A percentile compares a stretch with the other conserved stretches of the same genome.
phyloP scores from a whole-genome alignment of 306 rosid species.

The Amphicarpaea edgeworthii region DNA sequence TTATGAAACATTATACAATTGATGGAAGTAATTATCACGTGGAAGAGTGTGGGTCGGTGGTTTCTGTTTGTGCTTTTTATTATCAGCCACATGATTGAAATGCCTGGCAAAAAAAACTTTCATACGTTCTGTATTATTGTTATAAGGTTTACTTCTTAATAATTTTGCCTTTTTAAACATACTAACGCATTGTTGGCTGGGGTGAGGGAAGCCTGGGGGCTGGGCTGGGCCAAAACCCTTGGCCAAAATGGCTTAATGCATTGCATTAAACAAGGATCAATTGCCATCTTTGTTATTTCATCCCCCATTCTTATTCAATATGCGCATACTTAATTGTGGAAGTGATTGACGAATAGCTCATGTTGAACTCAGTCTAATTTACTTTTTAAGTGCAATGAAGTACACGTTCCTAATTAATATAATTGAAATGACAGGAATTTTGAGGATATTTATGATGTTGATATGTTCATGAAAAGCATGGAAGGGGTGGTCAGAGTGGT shows the following conservation, averaged over 20 bases:
- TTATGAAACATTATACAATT: constrained; percentile 7
- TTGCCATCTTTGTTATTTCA: background rate
- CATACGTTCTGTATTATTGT: background rate
- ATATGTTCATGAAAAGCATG: constrained; percentile 68
- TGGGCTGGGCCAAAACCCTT: constrained; percentile 1
- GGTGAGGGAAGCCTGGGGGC: background rate
- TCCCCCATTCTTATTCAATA: background rate
- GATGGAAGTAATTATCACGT: background rate
- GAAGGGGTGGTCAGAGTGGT: constrained; percentile 77
- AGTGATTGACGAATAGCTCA: background rate
- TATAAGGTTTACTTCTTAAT: background rate
- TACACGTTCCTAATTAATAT: constrained; percentile 18
- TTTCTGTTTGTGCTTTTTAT: constrained; percentile 4
- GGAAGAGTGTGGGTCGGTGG: constrained; percentile 12
- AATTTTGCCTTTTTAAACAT: background rate
- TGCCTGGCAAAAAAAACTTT: background rate
- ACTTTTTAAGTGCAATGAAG: background rate
- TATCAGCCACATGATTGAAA: constrained; percentile 13
- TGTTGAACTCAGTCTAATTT: background rate
- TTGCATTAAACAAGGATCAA: background rate
- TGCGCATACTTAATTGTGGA: constrained; percentile 7
- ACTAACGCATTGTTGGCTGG: background rate
- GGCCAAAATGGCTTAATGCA: background rate
- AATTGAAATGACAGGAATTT: constrained; percentile 63
- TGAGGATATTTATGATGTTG: constrained; percentile 76